These are phyloP conservation scores for Orbilia oligospora DNA, from an alignment of 2,329 filamentous ascomycete species.

Conservation along the genomic window DNA sequence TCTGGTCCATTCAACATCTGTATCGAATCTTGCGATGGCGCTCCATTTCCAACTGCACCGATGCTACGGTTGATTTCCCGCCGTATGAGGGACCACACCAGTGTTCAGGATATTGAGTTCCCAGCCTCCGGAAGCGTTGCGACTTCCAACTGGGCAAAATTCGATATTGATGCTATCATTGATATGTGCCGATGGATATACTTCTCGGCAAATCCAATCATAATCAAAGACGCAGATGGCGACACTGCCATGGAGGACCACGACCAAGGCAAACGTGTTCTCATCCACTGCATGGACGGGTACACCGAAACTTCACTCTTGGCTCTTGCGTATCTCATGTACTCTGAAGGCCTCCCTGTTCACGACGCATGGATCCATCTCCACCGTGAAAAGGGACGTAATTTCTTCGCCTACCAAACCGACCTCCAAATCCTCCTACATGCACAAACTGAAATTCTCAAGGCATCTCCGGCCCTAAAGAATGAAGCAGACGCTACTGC, in stretches of 20 bases:
- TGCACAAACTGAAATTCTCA: conserved; percentile 62
- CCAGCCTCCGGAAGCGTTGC: conserved; percentile 94
- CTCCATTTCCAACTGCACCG: conserved; percentile 73
- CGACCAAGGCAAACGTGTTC: conserved; percentile 75
- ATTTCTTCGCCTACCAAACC: conserved; percentile 95
- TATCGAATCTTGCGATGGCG: conserved; percentile 90
- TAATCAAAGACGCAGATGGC: conserved; percentile 68
- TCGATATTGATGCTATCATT: conserved; percentile 85
- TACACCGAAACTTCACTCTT: conserved; percentile 96
- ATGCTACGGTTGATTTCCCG: conserved; percentile 56
- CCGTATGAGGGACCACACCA: conserved; percentile 69
- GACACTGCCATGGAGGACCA: conserved; percentile 62
- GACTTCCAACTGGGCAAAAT: conserved; percentile 84
- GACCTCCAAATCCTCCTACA: conserved; percentile 76
- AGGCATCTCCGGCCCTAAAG: conserved; percentile 56
- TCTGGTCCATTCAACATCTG: conserved; percentile 78
- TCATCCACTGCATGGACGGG: conserved; percentile 94
- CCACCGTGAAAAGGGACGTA: conserved; percentile 83
- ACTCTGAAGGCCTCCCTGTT: conserved; percentile 83
- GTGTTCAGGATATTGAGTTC: conserved; percentile 79
- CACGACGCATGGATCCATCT: conserved; percentile 89
- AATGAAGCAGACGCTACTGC: conserved; percentile 42
- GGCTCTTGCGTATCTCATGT: conserved; percentile 92
- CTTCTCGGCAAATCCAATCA: conserved; percentile 63
- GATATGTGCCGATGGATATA: conserved; percentile 93